phyloP scores from a whole-genome alignment of 2,329 filamentous ascomycete genomes.

The Beauveria asiatica region DNA sequence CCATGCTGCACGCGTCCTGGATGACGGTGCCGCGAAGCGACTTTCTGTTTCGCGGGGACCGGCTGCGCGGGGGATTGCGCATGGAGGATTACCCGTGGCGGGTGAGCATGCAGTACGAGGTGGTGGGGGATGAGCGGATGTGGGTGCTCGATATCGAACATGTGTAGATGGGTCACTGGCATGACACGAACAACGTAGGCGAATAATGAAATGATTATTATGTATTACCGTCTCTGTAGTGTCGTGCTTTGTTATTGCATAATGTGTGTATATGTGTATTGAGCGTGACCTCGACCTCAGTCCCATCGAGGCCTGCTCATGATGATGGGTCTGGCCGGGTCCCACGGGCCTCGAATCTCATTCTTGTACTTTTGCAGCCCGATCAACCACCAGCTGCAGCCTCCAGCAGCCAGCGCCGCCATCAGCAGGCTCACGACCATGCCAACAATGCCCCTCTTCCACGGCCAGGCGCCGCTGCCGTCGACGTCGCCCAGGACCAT shows the following conservation, averaged over 20 bases:
- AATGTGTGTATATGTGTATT: not conserved
- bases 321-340: conserved; percentile 83
- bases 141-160: conserved; percentile 10
- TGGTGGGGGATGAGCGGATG: not conserved
- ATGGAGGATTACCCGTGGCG: not conserved
- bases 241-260: not conserved
- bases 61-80: not conserved
- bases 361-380: conserved; percentile 98
- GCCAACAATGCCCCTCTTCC: conserved; percentile 56
- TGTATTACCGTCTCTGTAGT: not conserved
- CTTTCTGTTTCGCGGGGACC: conserved; percentile 1
- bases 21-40: conserved; percentile 1
- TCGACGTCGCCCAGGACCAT: conserved; percentile 43
- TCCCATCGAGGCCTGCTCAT: conserved; percentile 55
- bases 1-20: conserved; percentile 1
- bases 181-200: not conserved
- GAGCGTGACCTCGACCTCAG: not conserved
- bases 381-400: conserved; percentile 97
- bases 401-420: conserved; percentile 73
- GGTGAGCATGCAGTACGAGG: not conserved
- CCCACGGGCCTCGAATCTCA: conserved; percentile 96
- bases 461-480: conserved; percentile 34
- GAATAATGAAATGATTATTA: not conserved
- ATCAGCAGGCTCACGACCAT: conserved; percentile 67
- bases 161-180: not conserved